Percentiles rank a stretch among this genome's conserved stretches.
Conservation (phyloP, 225 moss, liverwort and hornwort species). For the Straminergon stramineum region DNA sequence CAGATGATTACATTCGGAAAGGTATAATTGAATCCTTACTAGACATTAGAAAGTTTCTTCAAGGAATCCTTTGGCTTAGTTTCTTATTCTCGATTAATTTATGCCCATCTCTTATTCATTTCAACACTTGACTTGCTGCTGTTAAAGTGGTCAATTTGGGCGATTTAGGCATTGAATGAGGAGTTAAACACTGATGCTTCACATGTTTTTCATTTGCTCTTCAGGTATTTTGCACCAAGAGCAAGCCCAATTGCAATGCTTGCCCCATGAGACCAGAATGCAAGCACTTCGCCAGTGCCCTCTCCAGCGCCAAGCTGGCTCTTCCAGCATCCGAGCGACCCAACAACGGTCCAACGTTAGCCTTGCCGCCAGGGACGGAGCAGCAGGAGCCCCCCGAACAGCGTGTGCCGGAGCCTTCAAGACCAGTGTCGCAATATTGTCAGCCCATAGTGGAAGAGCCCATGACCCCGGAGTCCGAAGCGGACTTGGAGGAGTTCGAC, state of each 20-base stretch:
- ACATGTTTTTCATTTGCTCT: background rate
- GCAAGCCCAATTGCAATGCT: slow-evolving; percentile 83
- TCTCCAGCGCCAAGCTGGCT: slow-evolving; percentile 45
- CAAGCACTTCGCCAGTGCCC: slow-evolving; percentile 72
- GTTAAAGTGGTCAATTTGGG: background rate
- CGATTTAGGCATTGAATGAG: background rate
- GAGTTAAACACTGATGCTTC: background rate
- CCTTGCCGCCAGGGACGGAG: slow-evolving; percentile 35
- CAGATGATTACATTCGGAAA: slow-evolving; percentile 99
- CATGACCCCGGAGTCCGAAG: slow-evolving; percentile 46
- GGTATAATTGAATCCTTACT: slow-evolving; percentile 7
- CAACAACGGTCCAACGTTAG: slow-evolving; percentile 12
- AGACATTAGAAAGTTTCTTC: background rate
- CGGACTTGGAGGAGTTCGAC: slow-evolving; percentile 32
- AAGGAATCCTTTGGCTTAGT: background rate
- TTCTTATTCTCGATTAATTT: background rate
- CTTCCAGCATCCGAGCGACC: slow-evolving; percentile 25
- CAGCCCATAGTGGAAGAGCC: slow-evolving; percentile 59
- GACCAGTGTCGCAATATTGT: slow-evolving; percentile 24
- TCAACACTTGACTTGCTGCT: background rate
- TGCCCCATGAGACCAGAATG: slow-evolving; percentile 80
- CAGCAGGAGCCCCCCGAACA: background rate
- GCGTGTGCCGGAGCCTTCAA: background rate
- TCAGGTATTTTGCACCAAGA: slow-evolving; percentile 97
- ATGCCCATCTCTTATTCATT: background rate